A percentile compares a stretch with the other conserved stretches of the same genome.
Conservation (phyloP, 495 filamentous ascomycete species). For the Penicillium mononematosum region DNA sequence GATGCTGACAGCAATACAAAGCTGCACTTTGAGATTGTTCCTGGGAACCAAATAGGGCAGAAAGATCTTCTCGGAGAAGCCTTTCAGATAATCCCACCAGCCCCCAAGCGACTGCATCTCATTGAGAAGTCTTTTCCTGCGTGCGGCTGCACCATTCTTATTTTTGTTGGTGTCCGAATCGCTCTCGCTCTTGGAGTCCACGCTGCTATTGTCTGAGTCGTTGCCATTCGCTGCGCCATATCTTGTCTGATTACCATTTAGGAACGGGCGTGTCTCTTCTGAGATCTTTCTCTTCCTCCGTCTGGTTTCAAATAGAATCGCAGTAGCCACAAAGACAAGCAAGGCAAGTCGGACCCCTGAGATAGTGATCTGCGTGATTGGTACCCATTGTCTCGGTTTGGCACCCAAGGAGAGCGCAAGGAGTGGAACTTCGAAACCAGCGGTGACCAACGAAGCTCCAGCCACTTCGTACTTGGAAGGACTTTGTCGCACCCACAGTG, state of each 20-base stretch:
- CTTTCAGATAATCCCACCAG: slow-evolving; percentile 10
- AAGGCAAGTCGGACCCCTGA: slow-evolving; percentile 1
- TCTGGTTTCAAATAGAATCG: slow-evolving; percentile 1
- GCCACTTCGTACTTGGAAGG: slow-evolving; percentile 10
- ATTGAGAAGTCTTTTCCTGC: slow-evolving; percentile 9
- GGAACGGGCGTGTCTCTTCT: slow-evolving; percentile 8
- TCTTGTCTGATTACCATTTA: slow-evolving; percentile 1
- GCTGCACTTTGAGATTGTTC: slow-evolving; percentile 54
- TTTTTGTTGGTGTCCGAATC: slow-evolving; percentile 4
- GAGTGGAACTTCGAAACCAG: slow-evolving; percentile 14
- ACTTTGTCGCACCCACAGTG: slow-evolving; percentile 7
- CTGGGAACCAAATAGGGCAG: slow-evolving; percentile 65
- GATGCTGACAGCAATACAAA: slow-evolving; percentile 43
- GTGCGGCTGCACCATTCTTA: not conserved
- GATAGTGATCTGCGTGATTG: slow-evolving; percentile 9
- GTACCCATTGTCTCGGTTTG: slow-evolving; percentile 9
- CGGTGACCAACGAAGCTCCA: slow-evolving; percentile 8
- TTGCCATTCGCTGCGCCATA: slow-evolving; percentile 5
- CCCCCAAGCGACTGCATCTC: slow-evolving; percentile 5
- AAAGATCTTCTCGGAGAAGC: slow-evolving; percentile 45
- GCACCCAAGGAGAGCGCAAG: slow-evolving; percentile 8
- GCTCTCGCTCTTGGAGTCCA: slow-evolving; percentile 5
- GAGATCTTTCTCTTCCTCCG: slow-evolving; percentile 1
- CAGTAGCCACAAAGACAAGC: not conserved
- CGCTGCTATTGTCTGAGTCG: slow-evolving; percentile 4